Percentiles rank a stretch among this genome's conserved stretches.
Evolutionary conservation across 192 early-diverging fungal genomes (phyloP).

Genomic region (Entomortierella parvispora): DNA sequence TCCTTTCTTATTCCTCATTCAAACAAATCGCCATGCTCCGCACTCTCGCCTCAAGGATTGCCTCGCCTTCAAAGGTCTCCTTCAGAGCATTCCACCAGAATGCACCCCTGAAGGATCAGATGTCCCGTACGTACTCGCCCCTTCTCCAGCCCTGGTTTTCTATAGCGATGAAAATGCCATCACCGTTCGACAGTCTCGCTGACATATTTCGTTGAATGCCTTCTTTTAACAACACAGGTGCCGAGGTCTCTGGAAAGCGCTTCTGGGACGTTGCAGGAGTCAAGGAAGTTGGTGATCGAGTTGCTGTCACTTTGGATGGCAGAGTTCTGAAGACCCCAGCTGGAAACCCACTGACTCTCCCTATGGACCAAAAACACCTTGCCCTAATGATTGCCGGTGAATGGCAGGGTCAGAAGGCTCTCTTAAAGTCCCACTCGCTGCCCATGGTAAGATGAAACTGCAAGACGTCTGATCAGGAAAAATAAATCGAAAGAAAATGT

Average conservation of each 20-base stretch:
- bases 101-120: constrained; percentile 31
- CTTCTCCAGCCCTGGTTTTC: background rate
- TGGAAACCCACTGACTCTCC: constrained; percentile 73
- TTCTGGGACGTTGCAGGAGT: constrained; percentile 71
- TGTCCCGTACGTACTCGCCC: constrained; percentile 23
- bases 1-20: background rate
- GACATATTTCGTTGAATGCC: too few relatives aligned
- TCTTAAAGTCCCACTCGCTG: constrained; percentile 86
- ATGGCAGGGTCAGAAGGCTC: constrained; percentile 89
- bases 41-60: constrained; percentile 26
- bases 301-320: constrained; percentile 77
- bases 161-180: background rate
- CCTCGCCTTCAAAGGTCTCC: constrained; percentile 2
- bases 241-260: constrained; percentile 63
- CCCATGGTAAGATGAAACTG: constrained; percentile 72
- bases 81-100: constrained; percentile 35
- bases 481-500: background rate
- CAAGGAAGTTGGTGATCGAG: constrained; percentile 56
- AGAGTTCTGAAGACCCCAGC: constrained; percentile 85
- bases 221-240: constrained; percentile 36
- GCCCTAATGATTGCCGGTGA: constrained; percentile 90
- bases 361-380: constrained; percentile 64
- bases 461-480: background rate
- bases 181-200: too few relatives aligned
- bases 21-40: constrained; percentile 23